Conservation (phyloP, 192 early-diverging fungal species). For the Lobosporangium transversale region DNA sequence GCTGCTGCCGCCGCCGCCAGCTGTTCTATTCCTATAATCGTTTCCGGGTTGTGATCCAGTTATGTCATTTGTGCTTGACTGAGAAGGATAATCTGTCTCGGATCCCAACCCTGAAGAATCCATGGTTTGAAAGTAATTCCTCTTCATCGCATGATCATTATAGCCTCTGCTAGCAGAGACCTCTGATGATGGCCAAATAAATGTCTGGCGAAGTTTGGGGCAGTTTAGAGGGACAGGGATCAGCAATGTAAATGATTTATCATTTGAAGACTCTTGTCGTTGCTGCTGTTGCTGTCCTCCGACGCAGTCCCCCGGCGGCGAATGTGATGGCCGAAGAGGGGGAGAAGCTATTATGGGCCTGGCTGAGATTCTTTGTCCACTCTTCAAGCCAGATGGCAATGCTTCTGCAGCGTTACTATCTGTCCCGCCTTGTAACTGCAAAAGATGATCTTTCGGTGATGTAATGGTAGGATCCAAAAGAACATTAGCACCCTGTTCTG, state of each 20-base stretch:
- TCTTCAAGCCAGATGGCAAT: too few species aligned
- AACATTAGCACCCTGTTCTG: too few species aligned
- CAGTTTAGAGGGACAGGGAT: slow-evolving; percentile 24
- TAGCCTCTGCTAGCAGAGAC: too few species aligned
- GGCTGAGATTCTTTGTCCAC: too few species aligned
- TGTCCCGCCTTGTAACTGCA: too few species aligned
- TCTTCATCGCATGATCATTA: too few species aligned
- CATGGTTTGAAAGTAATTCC: too few species aligned
- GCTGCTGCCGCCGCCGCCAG: neutral
- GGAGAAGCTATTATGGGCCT: neutral
- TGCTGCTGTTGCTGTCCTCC: neutral
- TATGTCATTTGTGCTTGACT: neutral
- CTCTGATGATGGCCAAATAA: slow-evolving; percentile 29
- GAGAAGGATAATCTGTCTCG: slow-evolving; percentile 15
- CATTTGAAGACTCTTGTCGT: neutral
- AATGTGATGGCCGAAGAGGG: neutral
- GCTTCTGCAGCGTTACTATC: too few species aligned
- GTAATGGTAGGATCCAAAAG: too few species aligned
- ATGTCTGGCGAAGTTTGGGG: slow-evolving; percentile 27
- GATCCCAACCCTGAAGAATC: slow-evolving; percentile 3
- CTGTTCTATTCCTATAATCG: neutral
- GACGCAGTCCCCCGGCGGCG: neutral
- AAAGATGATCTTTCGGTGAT: too few species aligned
- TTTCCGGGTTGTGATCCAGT: neutral
- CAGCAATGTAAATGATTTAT: slow-evolving; percentile 33